Evolutionary conservation across 108 stramenopile genomes (phyloP), one percentile per base, ranked within the genome.

Genomic region (Mediolabrus comicus): DNA sequence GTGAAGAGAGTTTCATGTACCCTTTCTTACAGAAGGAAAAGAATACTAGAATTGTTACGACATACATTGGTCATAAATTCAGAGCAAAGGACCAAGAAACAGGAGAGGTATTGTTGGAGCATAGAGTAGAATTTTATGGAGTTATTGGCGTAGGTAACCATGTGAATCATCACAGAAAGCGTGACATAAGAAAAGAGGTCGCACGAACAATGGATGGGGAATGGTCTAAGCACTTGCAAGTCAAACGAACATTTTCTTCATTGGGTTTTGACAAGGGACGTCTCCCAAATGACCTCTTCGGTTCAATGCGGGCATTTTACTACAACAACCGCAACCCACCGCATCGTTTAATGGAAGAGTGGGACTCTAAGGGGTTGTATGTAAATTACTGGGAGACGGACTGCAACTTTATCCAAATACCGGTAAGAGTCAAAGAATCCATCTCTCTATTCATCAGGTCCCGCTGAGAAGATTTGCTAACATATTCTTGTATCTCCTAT

Each of bases 311-410:
- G 54, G 75, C 91, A 4, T 96, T 87, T 66, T 94, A 90, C 53
- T 87, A 92, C 75, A 92, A 92, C 59, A 96, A 96, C 71, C 72
- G 75, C 7, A 19, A 87, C 16, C 69, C 62, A 46, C 78, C 78
- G 14, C 61, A 85, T 65, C 69, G 69, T n/a, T 67, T 79, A 3
- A 53, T 62, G 30, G 95, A 96, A 73, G 92, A 93, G 69, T 92
- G 92, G 95, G 81, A 74, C 16, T 67, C 62, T 32, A 85, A 85
- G 58, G 91, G 92, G 12, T 73, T 92, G 3, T 92, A 87, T 77
- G 92, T 96, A n/a, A 96, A 96, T 64, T 90, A 84, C 86, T 96
- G 95, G 95, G 90, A 91, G 53, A 82, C 83, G 0, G 87, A 87
- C 67, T 81, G 85, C 16, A 72, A 75, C 53, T 86, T 96, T 53